Conservation (phyloP, 139 green algal genomes). For the Micractinium conductrix region DNA sequence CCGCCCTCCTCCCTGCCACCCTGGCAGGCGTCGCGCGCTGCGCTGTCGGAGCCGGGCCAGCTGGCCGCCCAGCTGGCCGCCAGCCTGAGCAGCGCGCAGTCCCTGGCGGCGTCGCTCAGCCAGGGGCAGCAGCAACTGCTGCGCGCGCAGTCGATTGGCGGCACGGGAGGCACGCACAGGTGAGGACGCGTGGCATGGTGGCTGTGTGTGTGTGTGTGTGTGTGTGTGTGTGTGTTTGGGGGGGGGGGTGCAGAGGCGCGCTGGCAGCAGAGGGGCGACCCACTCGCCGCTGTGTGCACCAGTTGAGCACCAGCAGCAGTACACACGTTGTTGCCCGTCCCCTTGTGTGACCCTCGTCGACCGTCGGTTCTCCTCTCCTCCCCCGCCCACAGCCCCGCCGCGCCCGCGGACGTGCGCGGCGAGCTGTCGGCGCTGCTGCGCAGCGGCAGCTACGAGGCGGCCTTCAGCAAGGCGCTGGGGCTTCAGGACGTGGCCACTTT, state of each 20-base stretch:
- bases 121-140: conserved; percentile 59
- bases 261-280: too few relatives aligned
- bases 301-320: background rate
- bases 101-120: conserved; percentile 19
- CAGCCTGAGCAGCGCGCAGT: conserved; percentile 25
- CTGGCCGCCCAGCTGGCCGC: conserved; percentile 46
- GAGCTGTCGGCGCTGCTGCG: conserved; percentile 34
- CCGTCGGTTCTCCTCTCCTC: too few relatives aligned
- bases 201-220: background rate
- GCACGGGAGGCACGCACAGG: background rate
- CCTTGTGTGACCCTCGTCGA: too few relatives aligned
- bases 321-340: too few relatives aligned
- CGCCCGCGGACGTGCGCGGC: conserved; percentile 16
- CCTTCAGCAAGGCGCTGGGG: conserved; percentile 62
- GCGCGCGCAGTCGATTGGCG: background rate
- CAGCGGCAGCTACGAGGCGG: conserved; percentile 57
- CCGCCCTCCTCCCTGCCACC: background rate
- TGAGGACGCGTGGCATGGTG: background rate
- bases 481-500: conserved; percentile 70
- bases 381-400: background rate
- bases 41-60: conserved; percentile 22
- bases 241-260: too few relatives aligned
- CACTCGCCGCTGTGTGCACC: background rate
- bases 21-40: conserved; percentile 6
- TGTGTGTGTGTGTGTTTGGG: too few relatives aligned